phyloP scores from a whole-genome alignment of 1,139 yeast species.

The Geotrichum siamense region DNA sequence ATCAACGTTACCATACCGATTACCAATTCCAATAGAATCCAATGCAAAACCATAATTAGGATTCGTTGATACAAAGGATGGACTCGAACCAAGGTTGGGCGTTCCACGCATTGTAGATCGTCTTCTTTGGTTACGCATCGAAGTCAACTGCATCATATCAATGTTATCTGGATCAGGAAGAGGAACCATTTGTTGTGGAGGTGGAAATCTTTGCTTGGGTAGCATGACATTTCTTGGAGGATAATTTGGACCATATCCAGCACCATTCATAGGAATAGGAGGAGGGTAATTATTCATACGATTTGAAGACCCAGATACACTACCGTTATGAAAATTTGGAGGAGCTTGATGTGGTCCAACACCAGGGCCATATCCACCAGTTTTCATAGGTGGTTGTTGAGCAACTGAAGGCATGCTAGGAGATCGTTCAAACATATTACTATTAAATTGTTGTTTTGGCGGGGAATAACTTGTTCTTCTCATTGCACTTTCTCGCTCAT shows the following conservation, averaged over 20 bases:
- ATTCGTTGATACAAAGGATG: constrained; percentile 11
- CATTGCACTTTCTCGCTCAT: constrained; percentile 7
- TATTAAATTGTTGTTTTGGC: not conserved
- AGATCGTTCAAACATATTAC: not conserved
- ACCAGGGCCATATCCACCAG: not conserved
- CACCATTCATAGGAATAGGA: constrained; percentile 3
- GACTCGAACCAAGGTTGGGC: constrained; percentile 8
- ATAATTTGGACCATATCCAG: constrained; percentile 4
- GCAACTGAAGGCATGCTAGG: not conserved
- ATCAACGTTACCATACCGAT: constrained; percentile 17
- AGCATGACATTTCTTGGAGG: not conserved
- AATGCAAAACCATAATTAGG: constrained; percentile 10
- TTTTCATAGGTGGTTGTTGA: not conserved
- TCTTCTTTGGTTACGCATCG: constrained; percentile 12
- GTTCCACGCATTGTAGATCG: constrained; percentile 14
- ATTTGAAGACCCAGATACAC: not conserved
- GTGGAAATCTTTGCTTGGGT: constrained; percentile 4
- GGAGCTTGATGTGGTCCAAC: not conserved
- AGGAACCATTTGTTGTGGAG: constrained; percentile 6
- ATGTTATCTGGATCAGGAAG: constrained; percentile 12
- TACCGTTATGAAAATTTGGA: not conserved
- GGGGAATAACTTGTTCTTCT: constrained; percentile 7
- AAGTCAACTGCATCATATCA: constrained; percentile 19
- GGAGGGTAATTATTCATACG: not conserved
- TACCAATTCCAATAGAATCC: constrained; percentile 6